Evolutionary conservation across 1,139 yeast species (phyloP), one percentile per base, ranked within the genome.

Genomic region (Kurtzmaniella quercitrusa): DNA sequence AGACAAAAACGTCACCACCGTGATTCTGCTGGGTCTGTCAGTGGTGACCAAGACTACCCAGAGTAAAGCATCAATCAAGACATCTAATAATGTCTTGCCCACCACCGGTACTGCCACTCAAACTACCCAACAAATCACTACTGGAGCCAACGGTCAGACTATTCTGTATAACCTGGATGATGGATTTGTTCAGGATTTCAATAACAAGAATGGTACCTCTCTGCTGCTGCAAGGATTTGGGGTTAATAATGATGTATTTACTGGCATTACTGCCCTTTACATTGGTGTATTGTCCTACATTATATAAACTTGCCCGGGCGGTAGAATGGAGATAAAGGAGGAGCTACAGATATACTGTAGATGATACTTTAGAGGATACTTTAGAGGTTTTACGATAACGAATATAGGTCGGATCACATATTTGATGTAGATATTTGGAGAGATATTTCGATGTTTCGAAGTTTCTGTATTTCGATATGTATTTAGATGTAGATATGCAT

Each of bases 1-100:
- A 39, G 46, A 31, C 19, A 38, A 37, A 38, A 36, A 19, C 49
- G 50, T 34, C 38, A 42, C 37, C 37, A 38, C 37, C 21, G 46
- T 37, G 15, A 41, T 34, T 12, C 41, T 39, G 16, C 38, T 40
- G 25, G 46, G 43, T 12, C 34, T 37, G 12, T n/a, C 25, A 2
- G 41, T 39, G 3, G 3, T 19, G 14, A 18, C 34, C 34, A 27
- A 18, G 17, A 42, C 43, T 19, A 31, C 46, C 10, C 34, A 43
- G 25, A 44, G 43, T 37, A 40, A 10, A 3, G 38, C 38, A 4
- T 19, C 27, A 6, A 36, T 36, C 43, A 36, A 14, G 31, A 33
- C 40, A 6, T 16, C 34, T 10, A 19, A 34, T 12, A 39, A 33
- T 14, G 19, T 11, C n/a, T 17, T 34, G 14, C 27, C 25, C 15